Base-by-base conservation (phyloP, 306 rosid genomes). In the Lathyrus aphaca region DNA sequence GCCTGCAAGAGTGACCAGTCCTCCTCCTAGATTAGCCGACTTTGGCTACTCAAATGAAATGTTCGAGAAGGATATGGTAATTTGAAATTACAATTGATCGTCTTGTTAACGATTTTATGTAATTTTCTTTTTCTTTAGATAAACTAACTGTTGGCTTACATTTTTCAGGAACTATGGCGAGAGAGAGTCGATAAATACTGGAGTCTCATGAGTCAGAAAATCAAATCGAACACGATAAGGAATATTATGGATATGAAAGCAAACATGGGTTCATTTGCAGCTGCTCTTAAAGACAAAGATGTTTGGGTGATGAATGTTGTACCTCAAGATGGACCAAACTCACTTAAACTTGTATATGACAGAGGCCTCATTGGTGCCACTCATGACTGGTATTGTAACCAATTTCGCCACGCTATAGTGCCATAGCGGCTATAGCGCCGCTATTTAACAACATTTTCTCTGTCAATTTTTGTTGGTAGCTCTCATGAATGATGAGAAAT, bases 221-320 rank as follows among this genome's bases (percentile, higher is more conserved):
- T 86, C 45, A 57, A 79, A 73, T 53, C 92, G 27, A 84, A 94
- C 81, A 87, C 86, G 3, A 19, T 87, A 66, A 84, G 97, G 85
- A 94, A 94, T 37, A 74, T 94, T 74, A 90, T 94, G 99, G 99
- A 94, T 79, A 91, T 94, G 99, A 91, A 94, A 79, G 88, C 99
- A 67, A 60, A 75, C 75, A 80, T 94, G 97, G 96, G 95, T 23
- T 91, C 97, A 43, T 91, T 89, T 82, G 99, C 82, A 43, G 96
- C 99, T 86, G 95, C 97, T 72, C 82, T 94, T 46, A 88, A 71
- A 75, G 89, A 67, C 71, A 94, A 91, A 81, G 75, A 85, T 66
- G 97, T 91, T 58, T 94, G 99, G 99, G 99, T 89, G 82, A 91
- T 94, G 99, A 94, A 91, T 57, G 97, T 87, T 61, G 95, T 91